Conservation (phyloP, 805 yeast species). For the Yarrowia osloensis region DNA sequence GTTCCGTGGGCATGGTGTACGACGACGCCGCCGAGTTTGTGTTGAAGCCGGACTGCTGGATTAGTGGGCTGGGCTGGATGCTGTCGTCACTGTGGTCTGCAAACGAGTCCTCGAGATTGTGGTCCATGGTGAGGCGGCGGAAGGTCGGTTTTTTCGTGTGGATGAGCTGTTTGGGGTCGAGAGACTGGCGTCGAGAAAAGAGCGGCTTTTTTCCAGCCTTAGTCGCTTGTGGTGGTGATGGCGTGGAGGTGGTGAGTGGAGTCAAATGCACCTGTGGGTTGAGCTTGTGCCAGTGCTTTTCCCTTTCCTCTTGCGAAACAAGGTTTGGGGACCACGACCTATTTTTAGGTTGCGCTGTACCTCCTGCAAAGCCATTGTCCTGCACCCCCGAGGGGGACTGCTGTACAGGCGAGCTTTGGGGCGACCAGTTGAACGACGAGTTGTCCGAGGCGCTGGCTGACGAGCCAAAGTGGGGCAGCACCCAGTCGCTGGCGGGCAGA, state of each 20-base stretch:
- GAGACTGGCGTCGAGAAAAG: neutral
- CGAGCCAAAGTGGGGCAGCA: neutral
- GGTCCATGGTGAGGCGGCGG: neutral
- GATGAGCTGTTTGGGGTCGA: neutral
- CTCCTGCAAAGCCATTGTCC: constrained; percentile 9
- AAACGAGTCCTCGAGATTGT: neutral
- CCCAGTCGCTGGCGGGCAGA: neutral
- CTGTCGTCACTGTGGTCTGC: constrained; percentile 27
- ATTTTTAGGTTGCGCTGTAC: constrained; percentile 24
- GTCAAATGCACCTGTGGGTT: neutral
- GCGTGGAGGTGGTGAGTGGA: neutral
- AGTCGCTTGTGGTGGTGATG: neutral
- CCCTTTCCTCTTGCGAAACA: constrained; percentile 18
- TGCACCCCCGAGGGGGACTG: neutral
- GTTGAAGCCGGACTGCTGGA: constrained; percentile 14
- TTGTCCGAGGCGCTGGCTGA: neutral
- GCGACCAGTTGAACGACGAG: constrained; percentile 8
- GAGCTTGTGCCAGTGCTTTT: neutral
- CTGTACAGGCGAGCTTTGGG: constrained; percentile 10
- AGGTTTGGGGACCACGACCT: neutral
- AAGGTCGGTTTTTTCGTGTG: neutral
- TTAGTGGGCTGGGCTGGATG: constrained; percentile 32
- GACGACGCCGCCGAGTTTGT: neutral
- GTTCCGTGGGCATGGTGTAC: constrained; percentile 21
- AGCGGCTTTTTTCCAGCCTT: no score